A percentile compares a stretch with the other conserved stretches of the same genome.
These are phyloP conservation scores for Rhizopus stolonifer DNA, from an alignment of 371 early-diverging fungal genomes.

Conservation along the genomic window DNA sequence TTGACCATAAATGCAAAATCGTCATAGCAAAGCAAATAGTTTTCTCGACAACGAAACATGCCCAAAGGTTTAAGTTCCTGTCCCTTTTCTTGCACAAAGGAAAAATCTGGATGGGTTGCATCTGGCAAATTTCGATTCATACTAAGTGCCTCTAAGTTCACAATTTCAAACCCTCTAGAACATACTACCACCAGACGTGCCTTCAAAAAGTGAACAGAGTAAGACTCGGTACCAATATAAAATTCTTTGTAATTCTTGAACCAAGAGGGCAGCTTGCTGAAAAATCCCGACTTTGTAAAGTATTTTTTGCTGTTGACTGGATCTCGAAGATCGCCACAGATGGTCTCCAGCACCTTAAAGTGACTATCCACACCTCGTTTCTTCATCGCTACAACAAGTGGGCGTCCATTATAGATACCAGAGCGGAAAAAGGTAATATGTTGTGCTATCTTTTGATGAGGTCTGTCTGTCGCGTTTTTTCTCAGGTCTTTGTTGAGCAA, in stretches of 20 bases:
- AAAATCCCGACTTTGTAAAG: constrained; percentile 35
- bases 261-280: constrained; percentile 46
- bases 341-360: constrained; percentile 40
- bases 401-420: constrained; percentile 62
- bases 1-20: constrained; percentile 91
- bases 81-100: constrained; percentile 33
- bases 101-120: constrained; percentile 34
- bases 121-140: constrained; percentile 54
- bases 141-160: constrained; percentile 76
- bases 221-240: constrained; percentile 80
- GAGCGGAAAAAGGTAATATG: constrained; percentile 74
- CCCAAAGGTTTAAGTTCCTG: constrained; percentile 67
- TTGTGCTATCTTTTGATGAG: constrained; percentile 57
- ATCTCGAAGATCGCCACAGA: constrained; percentile 44
- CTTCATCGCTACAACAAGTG: constrained; percentile 62
- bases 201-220: constrained; percentile 70
- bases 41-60: constrained; percentile 77
- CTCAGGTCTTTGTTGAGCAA: constrained; percentile 25
- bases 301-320: constrained; percentile 36
- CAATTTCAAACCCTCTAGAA: constrained; percentile 80
- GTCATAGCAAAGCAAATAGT: constrained; percentile 89
- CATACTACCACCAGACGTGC: constrained; percentile 80
- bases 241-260: constrained; percentile 61
- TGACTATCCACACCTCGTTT: constrained; percentile 50
- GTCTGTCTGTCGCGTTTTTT: constrained; percentile 25